Evolutionary conservation across 371 early-diverging fungal species (phyloP).

Genomic region (Mucor indicus): DNA sequence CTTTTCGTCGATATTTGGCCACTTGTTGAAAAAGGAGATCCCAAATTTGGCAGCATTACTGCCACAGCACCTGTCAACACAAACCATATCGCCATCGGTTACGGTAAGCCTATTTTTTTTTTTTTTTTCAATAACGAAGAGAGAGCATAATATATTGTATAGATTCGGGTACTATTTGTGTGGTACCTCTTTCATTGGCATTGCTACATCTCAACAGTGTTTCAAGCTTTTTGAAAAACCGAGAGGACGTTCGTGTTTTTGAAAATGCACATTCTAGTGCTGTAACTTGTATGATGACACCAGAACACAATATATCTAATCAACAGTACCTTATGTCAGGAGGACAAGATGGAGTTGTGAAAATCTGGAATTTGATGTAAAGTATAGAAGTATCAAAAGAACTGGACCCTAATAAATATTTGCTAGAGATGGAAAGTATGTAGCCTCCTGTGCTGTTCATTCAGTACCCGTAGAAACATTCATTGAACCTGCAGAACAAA

Average conservation of each 20-base stretch:
- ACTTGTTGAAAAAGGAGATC: conserved; percentile 18
- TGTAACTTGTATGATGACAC: conserved; percentile 58
- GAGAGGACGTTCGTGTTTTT: conserved; percentile 25
- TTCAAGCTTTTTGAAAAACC: conserved; percentile 18
- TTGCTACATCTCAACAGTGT: conserved; percentile 33
- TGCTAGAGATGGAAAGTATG: conserved; percentile 54
- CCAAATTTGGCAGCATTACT: conserved; percentile 39
- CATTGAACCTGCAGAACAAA: conserved; percentile 62
- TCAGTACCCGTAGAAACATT: conserved; percentile 58
- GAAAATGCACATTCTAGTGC: conserved; percentile 50
- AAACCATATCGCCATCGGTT: conserved; percentile 54
- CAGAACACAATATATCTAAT: conserved; percentile 43
- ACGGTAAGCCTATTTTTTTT: conserved; percentile 31
- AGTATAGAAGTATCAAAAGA: not conserved
- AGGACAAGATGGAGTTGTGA: conserved; percentile 67
- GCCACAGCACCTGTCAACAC: conserved; percentile 50
- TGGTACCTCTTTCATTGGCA: conserved; percentile 47
- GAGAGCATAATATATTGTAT: too few species aligned
- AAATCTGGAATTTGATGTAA: conserved; percentile 78
- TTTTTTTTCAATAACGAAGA: not conserved
- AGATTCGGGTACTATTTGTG: conserved; percentile 55
- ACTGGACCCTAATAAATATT: not conserved
- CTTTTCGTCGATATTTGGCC: conserved; percentile 42
- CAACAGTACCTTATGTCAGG: conserved; percentile 61
- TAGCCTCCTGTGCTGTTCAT: conserved; percentile 68